Evolutionary conservation across 768 basidiomycete species (phyloP).

Genomic region (Clavaria fumosa): DNA sequence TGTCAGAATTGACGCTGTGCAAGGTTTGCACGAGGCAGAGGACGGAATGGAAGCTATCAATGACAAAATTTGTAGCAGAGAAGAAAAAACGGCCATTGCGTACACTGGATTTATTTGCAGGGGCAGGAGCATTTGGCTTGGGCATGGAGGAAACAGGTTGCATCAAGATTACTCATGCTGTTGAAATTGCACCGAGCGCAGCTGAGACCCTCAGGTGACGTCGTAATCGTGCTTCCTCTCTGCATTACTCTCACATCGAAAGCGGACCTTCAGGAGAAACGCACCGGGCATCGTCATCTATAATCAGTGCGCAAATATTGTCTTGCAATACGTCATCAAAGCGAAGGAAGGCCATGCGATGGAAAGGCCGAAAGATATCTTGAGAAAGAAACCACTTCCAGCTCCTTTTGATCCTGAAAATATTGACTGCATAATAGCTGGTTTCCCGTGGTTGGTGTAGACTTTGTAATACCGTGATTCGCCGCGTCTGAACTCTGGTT

Average conservation of each 20-base stretch:
- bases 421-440: slow-evolving; percentile 48
- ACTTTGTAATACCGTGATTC: not conserved
- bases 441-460: slow-evolving; percentile 54
- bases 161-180: slow-evolving; percentile 42
- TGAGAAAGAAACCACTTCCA: slow-evolving; percentile 25
- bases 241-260: not conserved
- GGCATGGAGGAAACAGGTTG: slow-evolving; percentile 40
- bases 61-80: slow-evolving; percentile 22
- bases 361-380: slow-evolving; percentile 26
- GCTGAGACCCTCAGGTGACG: slow-evolving; percentile 48
- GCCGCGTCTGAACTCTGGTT: not conserved
- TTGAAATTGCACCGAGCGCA: slow-evolving; percentile 68
- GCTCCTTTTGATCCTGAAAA: slow-evolving; percentile 33
- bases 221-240: no score
- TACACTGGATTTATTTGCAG: slow-evolving; percentile 33
- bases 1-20: slow-evolving; percentile 31
- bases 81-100: slow-evolving; percentile 15
- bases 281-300: slow-evolving; percentile 37
- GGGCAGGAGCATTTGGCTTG: slow-evolving; percentile 46
- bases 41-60: slow-evolving; percentile 15
- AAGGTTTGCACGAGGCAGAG: slow-evolving; percentile 17
- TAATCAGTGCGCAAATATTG: slow-evolving; percentile 56
- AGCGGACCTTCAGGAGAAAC: slow-evolving; percentile 28
- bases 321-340: slow-evolving; percentile 45
- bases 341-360: slow-evolving; percentile 25